Evolutionary conservation across 2,329 filamentous ascomycete genomes (phyloP), one percentile per base, ranked within the genome.

Genomic region (Cyphellophora attinorum): DNA sequence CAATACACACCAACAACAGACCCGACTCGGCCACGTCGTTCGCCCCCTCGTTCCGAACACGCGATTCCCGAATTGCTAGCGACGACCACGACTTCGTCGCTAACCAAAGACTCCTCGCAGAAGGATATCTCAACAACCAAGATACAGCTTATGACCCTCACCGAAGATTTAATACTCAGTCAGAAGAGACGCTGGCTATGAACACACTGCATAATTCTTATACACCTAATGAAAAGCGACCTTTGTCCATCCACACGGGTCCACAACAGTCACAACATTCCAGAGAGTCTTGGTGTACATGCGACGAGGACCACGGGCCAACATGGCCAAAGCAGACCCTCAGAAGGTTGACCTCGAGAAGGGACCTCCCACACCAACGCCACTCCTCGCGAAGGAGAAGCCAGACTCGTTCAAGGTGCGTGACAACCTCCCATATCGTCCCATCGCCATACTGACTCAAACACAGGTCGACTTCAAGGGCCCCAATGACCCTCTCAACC

Each of bases 391-490:
- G n/a, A 40, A 47, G 27, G 42, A 39, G 12, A 41, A 43, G 21
- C 37, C 39, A 16, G 19, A 16, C n/a, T 18, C 29, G 27, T 72
- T 78, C 16, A 79, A 53, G 1, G 50, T 56, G 17, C 60, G 49
- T 3, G 50, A 48, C 0, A 12, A 31, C 6, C 19, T n/a, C 16
- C n/a, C n/a, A n/a, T n/a, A n/a, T n/a, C n/a, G n/a, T n/a, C n/a
- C n/a, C n/a, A n/a, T n/a, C n/a, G n/a, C n/a, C n/a, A n/a, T n/a
- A n/a, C n/a, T n/a, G n/a, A n/a, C n/a, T n/a, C n/a, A n/a, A n/a
- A n/a, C 27, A 13, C 32, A 64, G 60, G 56, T 64, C 12, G 56
- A 47, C 13, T 68, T 74, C 71, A 59, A 67, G 25, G 72, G 71
- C 0, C 70, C 72, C 4, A 59, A 75, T 34, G 64, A 67, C 37